Base-by-base conservation (phyloP, 768 basidiomycete species). In the Tricholoma sp. region DNA sequence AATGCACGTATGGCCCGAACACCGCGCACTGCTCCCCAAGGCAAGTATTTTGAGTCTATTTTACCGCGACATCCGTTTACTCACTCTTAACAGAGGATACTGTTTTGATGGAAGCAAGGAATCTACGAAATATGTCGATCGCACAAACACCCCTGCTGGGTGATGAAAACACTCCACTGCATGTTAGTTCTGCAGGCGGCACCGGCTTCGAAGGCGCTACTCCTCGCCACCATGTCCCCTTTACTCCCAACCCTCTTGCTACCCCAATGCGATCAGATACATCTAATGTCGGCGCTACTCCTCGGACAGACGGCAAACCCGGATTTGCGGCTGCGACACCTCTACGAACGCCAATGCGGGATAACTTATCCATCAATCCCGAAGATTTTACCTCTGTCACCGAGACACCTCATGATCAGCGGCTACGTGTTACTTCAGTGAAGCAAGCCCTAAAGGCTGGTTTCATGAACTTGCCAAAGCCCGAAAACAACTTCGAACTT, bases 401-500 rank as follows among this genome's bases (percentile, higher is more conserved):
- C 8, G 78, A 80, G 52, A 94, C 93, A 0, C 95, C 95, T 0
- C 83, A 88, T 34, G 89, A 93, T 49, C 81, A 86, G 60, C 83
- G 83, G 12, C 70, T 84, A 56, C 86, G 82, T 24, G 69, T 72
- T 12, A 79, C 79, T 56, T 83, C 86, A 21, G 79, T 83, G 4
- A 92, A 94, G 69, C 82, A 86, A 37, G 84, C 88, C 0, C 79
- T 98, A 52, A 80, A 88, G 63, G 82, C 85, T 9, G 90, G 88
- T 5, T 98, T 98, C 73, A 80, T 80, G 73, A 85, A 71, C 59
- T 77, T 99, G 14, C 97, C 97, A 0, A 86, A 85, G 62, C 94
- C 97, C 0, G 93, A 98, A 74, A 98, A 98, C 70, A 96, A 98
- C 71, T 98, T 98, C 64, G 95, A 98, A 72, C 75, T 99, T 47